Evolutionary conservation across 1,139 yeast species (phyloP).

Genomic region (Meyerozyma athensensis): DNA sequence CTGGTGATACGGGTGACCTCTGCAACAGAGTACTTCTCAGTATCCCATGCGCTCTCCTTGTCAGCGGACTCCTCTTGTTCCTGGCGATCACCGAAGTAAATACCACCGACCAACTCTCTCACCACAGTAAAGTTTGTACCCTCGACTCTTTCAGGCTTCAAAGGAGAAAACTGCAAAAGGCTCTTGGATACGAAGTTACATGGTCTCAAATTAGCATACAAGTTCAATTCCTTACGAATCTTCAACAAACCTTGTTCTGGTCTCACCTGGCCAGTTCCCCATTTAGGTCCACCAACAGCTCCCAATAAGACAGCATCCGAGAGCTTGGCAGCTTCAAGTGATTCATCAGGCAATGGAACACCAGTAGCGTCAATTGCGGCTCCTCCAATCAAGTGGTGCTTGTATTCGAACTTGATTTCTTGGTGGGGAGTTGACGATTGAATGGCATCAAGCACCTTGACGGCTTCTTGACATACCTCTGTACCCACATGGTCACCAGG

Average conservation of each 20-base stretch:
- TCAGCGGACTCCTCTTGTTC: constrained; percentile 82
- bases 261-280: constrained; percentile 93
- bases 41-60: constrained; percentile 73
- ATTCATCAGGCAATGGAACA: constrained; percentile 80
- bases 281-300: constrained; percentile 98
- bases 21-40: constrained; percentile 83
- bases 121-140: constrained; percentile 93
- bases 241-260: constrained; percentile 95
- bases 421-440: constrained; percentile 53
- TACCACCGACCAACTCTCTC: constrained; percentile 96
- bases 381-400: constrained; percentile 89
- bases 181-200: constrained; percentile 91
- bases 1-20: constrained; percentile 94
- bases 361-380: constrained; percentile 98
- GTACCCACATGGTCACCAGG: constrained; percentile 98
- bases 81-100: constrained; percentile 90
- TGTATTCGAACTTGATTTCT: constrained; percentile 63
- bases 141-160: constrained; percentile 73
- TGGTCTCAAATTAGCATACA: constrained; percentile 95
- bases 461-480: constrained; percentile 85
- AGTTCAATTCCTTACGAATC: constrained; percentile 88
- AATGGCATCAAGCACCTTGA: constrained; percentile 82
- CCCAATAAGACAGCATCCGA: constrained; percentile 94
- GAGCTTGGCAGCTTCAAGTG: constrained; percentile 77
- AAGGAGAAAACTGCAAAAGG: constrained; percentile 79